Evolutionary conservation across 495 filamentous ascomycete genomes (phyloP).

Genomic region (Acidomyces sp.): DNA sequence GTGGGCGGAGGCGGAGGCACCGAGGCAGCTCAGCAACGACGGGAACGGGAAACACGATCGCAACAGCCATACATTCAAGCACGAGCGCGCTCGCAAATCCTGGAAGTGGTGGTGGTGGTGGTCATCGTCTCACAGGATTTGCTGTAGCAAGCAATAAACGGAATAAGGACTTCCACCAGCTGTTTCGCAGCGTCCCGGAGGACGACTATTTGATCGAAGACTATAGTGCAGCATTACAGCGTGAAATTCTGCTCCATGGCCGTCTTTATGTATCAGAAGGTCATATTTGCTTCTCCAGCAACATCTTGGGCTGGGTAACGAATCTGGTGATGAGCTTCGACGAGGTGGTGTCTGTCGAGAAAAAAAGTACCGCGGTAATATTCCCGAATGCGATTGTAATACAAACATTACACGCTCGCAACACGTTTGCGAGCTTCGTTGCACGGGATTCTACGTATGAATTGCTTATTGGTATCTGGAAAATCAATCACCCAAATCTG

Average conservation of each 20-base stretch:
- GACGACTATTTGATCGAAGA: constrained; percentile 98
- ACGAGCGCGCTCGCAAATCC: constrained; percentile 53
- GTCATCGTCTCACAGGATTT: constrained; percentile 79
- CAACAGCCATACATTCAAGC: constrained; percentile 51
- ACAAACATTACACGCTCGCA: constrained; percentile 85
- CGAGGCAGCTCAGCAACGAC: constrained; percentile 81
- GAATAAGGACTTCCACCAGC: constrained; percentile 84
- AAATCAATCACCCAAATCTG: constrained; percentile 80
- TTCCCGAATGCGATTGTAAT: constrained; percentile 98
- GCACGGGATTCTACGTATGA: constrained; percentile 94
- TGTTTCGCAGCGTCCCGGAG: constrained; percentile 93
- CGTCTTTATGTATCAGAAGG: constrained; percentile 93
- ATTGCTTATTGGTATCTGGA: constrained; percentile 95
- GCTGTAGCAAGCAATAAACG: constrained; percentile 91
- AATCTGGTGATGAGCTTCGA: constrained; percentile 96
- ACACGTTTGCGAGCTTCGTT: constrained; percentile 89
- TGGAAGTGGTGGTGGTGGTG: constrained; percentile 38
- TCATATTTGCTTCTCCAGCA: constrained; percentile 96
- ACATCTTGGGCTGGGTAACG: constrained; percentile 96
- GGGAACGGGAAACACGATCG: constrained; percentile 43
- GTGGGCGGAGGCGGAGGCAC: constrained; percentile 47
- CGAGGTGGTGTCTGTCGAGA: constrained; percentile 91
- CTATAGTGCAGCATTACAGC: constrained; percentile 90
- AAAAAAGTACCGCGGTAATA: constrained; percentile 86
- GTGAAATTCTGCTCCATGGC: constrained; percentile 89